A percentile compares a stretch with the other conserved stretches of the same genome.
Evolutionary conservation across 139 green algal species (phyloP).

Genomic region (Micractinium conductrix): DNA sequence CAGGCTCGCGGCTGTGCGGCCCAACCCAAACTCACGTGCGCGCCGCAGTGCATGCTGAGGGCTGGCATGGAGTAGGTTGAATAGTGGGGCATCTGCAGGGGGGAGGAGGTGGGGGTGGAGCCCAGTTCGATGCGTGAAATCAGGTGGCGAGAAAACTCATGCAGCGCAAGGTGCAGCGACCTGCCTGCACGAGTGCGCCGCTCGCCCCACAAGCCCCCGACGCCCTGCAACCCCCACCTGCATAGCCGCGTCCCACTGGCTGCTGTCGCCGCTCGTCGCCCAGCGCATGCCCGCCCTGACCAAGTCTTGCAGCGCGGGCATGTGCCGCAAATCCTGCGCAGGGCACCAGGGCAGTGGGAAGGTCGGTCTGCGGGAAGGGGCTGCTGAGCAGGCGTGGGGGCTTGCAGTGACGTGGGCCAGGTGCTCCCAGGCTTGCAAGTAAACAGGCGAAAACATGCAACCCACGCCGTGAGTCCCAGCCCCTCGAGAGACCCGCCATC

Average conservation of each 20-base stretch:
- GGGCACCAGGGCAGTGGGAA: too few species aligned
- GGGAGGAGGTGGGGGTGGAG: not conserved
- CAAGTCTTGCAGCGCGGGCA: slow-evolving; percentile 71
- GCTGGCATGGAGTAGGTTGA: slow-evolving; percentile 84
- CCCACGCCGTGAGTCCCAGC: too few species aligned
- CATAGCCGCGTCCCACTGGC: slow-evolving; percentile 82
- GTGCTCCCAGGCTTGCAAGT: too few species aligned
- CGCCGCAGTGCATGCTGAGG: slow-evolving; percentile 70
- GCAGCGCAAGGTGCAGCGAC: too few species aligned
- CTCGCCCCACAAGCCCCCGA: too few species aligned
- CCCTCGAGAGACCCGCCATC: slow-evolving; percentile 7
- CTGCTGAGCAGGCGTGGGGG: too few species aligned
- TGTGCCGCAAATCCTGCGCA: slow-evolving; percentile 55
- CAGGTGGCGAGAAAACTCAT: too few species aligned
- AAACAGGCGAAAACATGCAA: too few species aligned
- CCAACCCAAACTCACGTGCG: slow-evolving; percentile 52
- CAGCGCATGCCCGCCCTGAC: slow-evolving; percentile 19
- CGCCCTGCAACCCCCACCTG: slow-evolving; percentile 7
- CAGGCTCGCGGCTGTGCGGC: too few species aligned
- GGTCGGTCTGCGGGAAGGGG: too few species aligned
- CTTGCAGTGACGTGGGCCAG: too few species aligned
- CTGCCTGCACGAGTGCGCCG: not conserved
- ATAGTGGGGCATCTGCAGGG: slow-evolving; percentile 89
- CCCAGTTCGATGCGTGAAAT: not conserved
- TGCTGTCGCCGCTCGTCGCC: slow-evolving; percentile 71